phyloP scores from a whole-genome alignment of 768 basidiomycete genomes.

The Rhizopogon vulgaris region DNA sequence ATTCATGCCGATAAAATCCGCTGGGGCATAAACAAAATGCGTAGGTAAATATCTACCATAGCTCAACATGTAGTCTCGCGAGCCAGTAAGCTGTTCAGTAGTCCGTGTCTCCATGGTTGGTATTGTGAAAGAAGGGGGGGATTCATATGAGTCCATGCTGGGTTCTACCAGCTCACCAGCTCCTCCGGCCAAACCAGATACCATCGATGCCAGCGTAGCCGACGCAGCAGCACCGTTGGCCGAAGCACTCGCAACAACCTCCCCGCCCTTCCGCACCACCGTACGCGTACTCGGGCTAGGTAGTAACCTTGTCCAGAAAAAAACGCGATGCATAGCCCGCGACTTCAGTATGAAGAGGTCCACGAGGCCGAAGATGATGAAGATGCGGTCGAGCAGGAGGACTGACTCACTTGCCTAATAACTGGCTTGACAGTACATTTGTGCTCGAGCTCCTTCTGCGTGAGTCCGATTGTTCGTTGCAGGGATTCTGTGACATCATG shows the following conservation, averaged over 20 bases:
- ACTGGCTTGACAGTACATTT: conserved; percentile 81
- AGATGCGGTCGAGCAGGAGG: conserved; percentile 83
- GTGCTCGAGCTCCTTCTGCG: conserved; percentile 90
- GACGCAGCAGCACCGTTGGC: neutral
- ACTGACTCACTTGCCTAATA: conserved; percentile 76
- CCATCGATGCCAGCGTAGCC: neutral
- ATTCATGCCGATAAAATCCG: neutral
- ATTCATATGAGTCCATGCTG: neutral
- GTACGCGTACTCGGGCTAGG: conserved; percentile 27
- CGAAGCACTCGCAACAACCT: neutral
- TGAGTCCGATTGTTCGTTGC: conserved; percentile 73
- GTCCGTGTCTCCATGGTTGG: neutral
- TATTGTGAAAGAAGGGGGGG: no score
- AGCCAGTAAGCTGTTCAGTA: neutral
- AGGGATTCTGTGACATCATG: conserved; percentile 85
- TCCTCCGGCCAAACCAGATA: neutral
- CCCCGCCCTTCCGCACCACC: conserved; percentile 2
- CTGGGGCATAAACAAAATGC: neutral
- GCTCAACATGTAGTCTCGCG: neutral
- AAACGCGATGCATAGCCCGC: conserved; percentile 66
- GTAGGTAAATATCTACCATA: neutral
- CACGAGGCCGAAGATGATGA: conserved; percentile 82
- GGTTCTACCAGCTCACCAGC: neutral
- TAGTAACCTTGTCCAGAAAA: conserved; percentile 79
- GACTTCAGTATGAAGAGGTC: conserved; percentile 86